A percentile compares a stretch with the other conserved stretches of the same genome.
phyloP scores from a whole-genome alignment of 140 eudicot genomes.

The Stevia rebaudiana region DNA sequence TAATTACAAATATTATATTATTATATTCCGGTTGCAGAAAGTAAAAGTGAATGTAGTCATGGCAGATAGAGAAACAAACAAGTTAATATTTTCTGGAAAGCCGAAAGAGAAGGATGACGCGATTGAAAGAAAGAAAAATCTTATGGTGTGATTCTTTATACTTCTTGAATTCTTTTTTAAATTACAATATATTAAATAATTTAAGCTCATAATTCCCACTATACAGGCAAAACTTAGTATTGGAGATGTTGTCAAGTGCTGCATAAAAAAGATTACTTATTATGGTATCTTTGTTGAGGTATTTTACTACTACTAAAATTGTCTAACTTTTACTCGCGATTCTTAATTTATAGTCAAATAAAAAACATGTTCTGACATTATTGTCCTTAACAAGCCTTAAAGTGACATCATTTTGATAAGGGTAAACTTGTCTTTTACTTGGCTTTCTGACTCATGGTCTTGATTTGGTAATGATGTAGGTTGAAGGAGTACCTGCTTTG shows the following conservation, averaged over 20 bases:
- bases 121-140: constrained; percentile 57
- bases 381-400: not conserved
- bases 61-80: constrained; percentile 69
- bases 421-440: constrained; percentile 2
- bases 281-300: constrained; percentile 96
- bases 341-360: not conserved
- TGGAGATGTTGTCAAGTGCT: constrained; percentile 83
- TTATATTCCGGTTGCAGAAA: constrained; percentile 41
- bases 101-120: constrained; percentile 82
- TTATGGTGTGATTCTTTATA: constrained; percentile 54
- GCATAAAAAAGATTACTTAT: constrained; percentile 71
- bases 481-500: constrained; percentile 93
- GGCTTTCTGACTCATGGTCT: not conserved
- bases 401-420: not conserved
- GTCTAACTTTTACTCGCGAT: not conserved
- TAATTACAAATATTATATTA: not conserved
- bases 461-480: constrained; percentile 41
- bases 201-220: constrained; percentile 9
- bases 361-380: not conserved
- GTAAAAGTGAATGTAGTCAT: constrained; percentile 57
- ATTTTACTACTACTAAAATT: not conserved
- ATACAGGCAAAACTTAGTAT: constrained; percentile 70
- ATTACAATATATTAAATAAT: not conserved
- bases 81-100: constrained; percentile 67
- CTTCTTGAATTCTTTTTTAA: not conserved